phyloP scores from a whole-genome alignment of 305 asterid species.

The Fraxinus velutina region DNA sequence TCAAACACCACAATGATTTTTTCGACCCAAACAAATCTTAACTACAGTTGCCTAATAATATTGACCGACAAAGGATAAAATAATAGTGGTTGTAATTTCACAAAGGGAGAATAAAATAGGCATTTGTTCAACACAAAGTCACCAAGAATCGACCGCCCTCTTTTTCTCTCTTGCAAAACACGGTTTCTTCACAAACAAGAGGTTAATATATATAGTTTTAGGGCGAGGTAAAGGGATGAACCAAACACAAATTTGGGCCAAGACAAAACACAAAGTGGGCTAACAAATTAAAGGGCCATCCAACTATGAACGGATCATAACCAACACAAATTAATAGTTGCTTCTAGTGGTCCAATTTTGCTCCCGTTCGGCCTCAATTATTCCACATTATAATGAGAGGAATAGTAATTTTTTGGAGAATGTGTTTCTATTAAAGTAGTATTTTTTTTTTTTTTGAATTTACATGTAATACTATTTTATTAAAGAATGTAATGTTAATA shows the following conservation, averaged over 20 bases:
- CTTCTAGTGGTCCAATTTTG: background rate
- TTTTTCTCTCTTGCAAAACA: background rate
- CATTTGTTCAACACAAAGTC: background rate
- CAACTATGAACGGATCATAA: background rate
- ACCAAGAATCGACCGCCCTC: background rate
- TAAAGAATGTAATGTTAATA: no score
- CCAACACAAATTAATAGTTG: background rate
- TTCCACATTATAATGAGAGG: no score
- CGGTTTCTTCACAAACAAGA: background rate
- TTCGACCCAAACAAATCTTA: no score
- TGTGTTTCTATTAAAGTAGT: no score
- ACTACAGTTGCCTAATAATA: no score
- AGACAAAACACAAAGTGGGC: background rate
- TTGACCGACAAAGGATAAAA: no score
- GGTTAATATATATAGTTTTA: background rate
- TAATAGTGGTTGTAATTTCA: background rate
- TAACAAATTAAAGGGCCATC: background rate
- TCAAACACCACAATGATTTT: no score
- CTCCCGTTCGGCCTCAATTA: no score
- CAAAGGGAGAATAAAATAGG: background rate
- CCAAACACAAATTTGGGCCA: background rate
- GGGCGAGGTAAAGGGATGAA: background rate
- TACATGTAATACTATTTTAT: no score
- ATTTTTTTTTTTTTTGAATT: no score
- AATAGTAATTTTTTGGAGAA: no score